phyloP scores from a whole-genome alignment of 2,329 filamentous ascomycete genomes.

The Albifimbria verrucaria region DNA sequence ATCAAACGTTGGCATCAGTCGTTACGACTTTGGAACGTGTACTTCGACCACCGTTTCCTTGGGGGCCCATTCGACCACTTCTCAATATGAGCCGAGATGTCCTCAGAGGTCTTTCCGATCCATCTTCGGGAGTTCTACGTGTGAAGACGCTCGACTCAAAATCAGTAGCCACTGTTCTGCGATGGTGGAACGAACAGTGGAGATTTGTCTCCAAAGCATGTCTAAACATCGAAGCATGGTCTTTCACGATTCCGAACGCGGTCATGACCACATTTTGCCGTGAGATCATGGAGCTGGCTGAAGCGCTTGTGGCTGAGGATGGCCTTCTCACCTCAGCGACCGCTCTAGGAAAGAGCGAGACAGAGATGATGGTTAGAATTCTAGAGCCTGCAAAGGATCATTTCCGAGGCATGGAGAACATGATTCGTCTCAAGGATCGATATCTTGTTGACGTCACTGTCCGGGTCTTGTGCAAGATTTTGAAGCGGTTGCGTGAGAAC shows the following conservation, averaged over 20 bases:
- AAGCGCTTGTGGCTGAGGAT: slow-evolving; percentile 80
- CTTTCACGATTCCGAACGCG: slow-evolving; percentile 67
- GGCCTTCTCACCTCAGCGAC: slow-evolving; percentile 72
- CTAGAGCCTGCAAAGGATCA: slow-evolving; percentile 36
- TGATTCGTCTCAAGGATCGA: slow-evolving; percentile 84
- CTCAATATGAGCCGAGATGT: slow-evolving; percentile 57
- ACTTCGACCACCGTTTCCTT: slow-evolving; percentile 38
- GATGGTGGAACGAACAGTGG: slow-evolving; percentile 87
- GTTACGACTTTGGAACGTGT: slow-evolving; percentile 37
- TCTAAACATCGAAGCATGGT: slow-evolving; percentile 80
- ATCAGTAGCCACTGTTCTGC: slow-evolving; percentile 64
- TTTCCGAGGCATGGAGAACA: slow-evolving; percentile 73
- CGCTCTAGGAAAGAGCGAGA: slow-evolving; percentile 29
- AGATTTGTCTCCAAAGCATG: slow-evolving; percentile 77
- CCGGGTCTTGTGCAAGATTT: slow-evolving; percentile 77
- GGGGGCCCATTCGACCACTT: slow-evolving; percentile 55
- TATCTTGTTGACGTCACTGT: slow-evolving; percentile 83
- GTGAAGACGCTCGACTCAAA: slow-evolving; percentile 53
- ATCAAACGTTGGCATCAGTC: slow-evolving; percentile 40
- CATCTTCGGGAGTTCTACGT: slow-evolving; percentile 52
- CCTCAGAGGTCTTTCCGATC: slow-evolving; percentile 53
- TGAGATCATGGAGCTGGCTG: slow-evolving; percentile 91
- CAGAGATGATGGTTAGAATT: slow-evolving; percentile 37
- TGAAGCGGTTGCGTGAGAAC: slow-evolving; percentile 76
- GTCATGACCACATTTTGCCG: slow-evolving; percentile 91